Base-by-base conservation (phyloP, 2,329 filamentous ascomycete genomes). In the Aspergillus eucalypticola region DNA sequence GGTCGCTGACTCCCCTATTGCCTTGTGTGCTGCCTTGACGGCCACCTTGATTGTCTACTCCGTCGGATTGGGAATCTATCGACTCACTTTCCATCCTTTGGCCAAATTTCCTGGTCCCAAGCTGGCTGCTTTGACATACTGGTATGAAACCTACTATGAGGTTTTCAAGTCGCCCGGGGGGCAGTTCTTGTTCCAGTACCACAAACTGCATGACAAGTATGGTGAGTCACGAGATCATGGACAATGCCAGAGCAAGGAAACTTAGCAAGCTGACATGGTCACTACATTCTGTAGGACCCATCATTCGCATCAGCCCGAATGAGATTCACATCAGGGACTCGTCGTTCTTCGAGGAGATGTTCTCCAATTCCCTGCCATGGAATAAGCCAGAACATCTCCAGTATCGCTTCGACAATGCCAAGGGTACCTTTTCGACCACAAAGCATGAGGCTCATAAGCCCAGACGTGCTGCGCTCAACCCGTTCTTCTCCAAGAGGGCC, bases 401-500 rank as follows among this genome's bases (percentile, higher is more conserved):
- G 11, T 41, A 58, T 35, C 64, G 64, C 1, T 65, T 65, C 44
- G 58, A 58, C 25, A 65, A 64, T 32, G 51, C 60, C 10, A 60
- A 54, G 5, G 62, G 57, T 2, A 53, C 59, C 8, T 60, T 68
- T 17, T 52, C 69, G 5, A 79, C 77, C 0, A 65, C 73, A 19
- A 66, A 72, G 11, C 74, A 78, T 58, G 70, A 77, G 35, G 61
- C 73, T 11, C 79, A 81, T 60, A 75, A 76, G 3, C 67, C 71
- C n/a, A 72, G 79, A 8, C 75, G 79, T 23, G 71, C 64, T 5
- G 73, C 75, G 1, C 60, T 81, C 38, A 79, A 75, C 49, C 74
- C 74, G 0, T 81, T 79, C 70, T 82, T 81, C 64, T 78, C 78
- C 2, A 73, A 71, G 32, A 70, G 71, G 7, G 71, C 72, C 13